phyloP scores from a whole-genome alignment of 805 yeast genomes.

The Zygosaccharomyces lentus region DNA sequence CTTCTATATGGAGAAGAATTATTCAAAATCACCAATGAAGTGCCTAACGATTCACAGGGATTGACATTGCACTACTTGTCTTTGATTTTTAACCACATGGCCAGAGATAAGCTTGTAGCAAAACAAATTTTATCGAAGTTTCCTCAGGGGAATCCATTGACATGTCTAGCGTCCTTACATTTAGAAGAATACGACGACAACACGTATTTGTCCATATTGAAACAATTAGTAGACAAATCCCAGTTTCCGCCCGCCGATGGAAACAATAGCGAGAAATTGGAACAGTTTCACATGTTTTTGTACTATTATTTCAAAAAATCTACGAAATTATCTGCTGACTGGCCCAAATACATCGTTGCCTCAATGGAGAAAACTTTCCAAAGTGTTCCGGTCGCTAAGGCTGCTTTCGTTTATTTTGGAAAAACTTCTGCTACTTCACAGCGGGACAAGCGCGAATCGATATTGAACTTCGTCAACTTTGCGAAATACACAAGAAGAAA shows the following conservation, averaged over 20 bases:
- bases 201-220: conserved; percentile 16
- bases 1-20: conserved; percentile 13
- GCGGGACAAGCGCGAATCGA: conserved; percentile 27
- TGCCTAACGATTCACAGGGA: conserved; percentile 28
- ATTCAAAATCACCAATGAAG: conserved; percentile 9
- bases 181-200: conserved; percentile 14
- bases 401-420: conserved; percentile 36
- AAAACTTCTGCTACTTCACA: conserved; percentile 20
- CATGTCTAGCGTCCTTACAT: conserved; percentile 8
- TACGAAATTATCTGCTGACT: conserved; percentile 16
- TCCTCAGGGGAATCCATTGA: conserved; percentile 8
- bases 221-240: conserved; percentile 21
- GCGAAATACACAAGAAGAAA: conserved; percentile 40
- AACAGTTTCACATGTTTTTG: conserved; percentile 33
- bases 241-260: conserved; percentile 46
- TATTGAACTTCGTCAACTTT: conserved; percentile 39
- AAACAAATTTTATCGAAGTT: conserved; percentile 3
- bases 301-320: conserved; percentile 26
- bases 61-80: conserved; percentile 23
- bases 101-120: conserved; percentile 3
- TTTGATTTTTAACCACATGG: conserved; percentile 20
- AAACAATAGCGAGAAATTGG: conserved; percentile 26
- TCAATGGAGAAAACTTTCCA: conserved; percentile 47
- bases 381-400: conserved; percentile 35
- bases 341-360: conserved; percentile 28